These are phyloP conservation scores for Phytopythium boreale DNA, from an alignment of 352 stramenopile genomes.

Conservation along the genomic window DNA sequence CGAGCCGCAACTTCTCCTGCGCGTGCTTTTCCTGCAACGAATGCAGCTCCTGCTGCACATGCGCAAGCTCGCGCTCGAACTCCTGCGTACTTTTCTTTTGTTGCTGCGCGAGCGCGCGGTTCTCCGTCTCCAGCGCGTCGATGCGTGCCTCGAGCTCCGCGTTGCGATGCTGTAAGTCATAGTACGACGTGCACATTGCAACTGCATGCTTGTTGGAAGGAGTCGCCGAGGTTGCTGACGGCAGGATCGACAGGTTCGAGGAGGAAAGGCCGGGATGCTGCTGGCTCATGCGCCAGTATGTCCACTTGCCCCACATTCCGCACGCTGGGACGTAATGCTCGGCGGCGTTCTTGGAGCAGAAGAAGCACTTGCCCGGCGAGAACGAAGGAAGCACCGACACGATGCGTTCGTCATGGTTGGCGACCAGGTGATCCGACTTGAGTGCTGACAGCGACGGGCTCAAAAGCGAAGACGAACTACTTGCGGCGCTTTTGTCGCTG, in stretches of 20 bases:
- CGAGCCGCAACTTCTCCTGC: constrained; percentile 28
- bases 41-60: constrained; percentile 41
- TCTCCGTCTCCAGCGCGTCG: constrained; percentile 28
- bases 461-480: neutral
- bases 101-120: constrained; percentile 21
- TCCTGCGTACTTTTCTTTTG: constrained; percentile 19
- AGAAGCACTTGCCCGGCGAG: constrained; percentile 81
- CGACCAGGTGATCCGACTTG: neutral
- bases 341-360: constrained; percentile 80
- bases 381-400: constrained; percentile 78
- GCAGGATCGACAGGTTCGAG: constrained; percentile 10
- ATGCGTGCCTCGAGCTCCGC: constrained; percentile 40
- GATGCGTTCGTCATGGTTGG: constrained; percentile 20
- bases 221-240: constrained; percentile 4
- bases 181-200: constrained; percentile 85
- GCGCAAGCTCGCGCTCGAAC: constrained; percentile 22
- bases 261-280: constrained; percentile 30
- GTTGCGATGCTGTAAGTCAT: constrained; percentile 76
- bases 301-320: constrained; percentile 84
- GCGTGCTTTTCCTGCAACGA: constrained; percentile 49
- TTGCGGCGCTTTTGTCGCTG: neutral
- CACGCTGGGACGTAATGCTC: constrained; percentile 79
- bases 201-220: constrained; percentile 27
- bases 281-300: constrained; percentile 82
- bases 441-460: neutral